These are phyloP conservation scores for Scheffersomyces lignosus DNA, from an alignment of 805 yeast genomes.

Conservation along the genomic window DNA sequence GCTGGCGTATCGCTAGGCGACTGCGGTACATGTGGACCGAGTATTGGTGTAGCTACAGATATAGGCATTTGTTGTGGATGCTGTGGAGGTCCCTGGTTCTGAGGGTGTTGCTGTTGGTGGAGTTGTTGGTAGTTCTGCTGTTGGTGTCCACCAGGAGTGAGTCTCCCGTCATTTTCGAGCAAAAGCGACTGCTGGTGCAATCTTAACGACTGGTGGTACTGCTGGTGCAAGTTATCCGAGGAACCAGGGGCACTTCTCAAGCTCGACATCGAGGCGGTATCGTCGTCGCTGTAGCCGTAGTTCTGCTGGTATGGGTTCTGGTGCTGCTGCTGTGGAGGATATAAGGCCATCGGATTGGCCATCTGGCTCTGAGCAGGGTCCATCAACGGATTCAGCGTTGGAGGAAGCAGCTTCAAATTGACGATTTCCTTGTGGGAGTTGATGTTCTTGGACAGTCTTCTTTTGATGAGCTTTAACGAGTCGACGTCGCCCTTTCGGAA, in stretches of 20 bases:
- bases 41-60: neutral
- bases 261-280: neutral
- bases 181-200: slow-evolving; percentile 8
- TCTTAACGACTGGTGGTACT: slow-evolving; percentile 16
- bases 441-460: slow-evolving; percentile 57
- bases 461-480: slow-evolving; percentile 69
- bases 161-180: slow-evolving; percentile 1
- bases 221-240: slow-evolving; percentile 6
- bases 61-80: slow-evolving; percentile 6
- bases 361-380: slow-evolving; percentile 1
- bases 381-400: slow-evolving; percentile 16
- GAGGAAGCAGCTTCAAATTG: slow-evolving; percentile 32
- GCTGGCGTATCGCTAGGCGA: slow-evolving; percentile 1
- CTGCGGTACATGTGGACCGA: neutral
- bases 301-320: neutral
- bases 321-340: neutral
- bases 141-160: slow-evolving; percentile 7
- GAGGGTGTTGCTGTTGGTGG: slow-evolving; percentile 12
- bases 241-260: neutral
- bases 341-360: neutral
- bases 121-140: slow-evolving; percentile 12
- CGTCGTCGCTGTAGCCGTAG: slow-evolving; percentile 3
- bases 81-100: slow-evolving; percentile 11
- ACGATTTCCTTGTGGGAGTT: slow-evolving; percentile 41
- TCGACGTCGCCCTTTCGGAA: slow-evolving; percentile 83